Evolutionary conservation across 768 basidiomycete genomes (phyloP).

Genomic region (Podaxis mareebaensis): DNA sequence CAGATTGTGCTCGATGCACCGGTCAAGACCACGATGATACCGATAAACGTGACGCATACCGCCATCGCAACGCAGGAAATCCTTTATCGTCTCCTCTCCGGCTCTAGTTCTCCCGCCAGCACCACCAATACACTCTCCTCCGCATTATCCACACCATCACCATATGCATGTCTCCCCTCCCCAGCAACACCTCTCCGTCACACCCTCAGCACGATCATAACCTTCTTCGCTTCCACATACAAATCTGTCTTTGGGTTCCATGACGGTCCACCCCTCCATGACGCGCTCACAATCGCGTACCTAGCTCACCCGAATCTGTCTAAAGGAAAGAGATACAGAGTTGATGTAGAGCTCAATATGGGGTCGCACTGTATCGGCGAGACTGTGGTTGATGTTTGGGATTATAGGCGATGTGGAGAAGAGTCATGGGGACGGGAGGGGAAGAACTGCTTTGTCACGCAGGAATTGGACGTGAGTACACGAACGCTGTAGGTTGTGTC

Average conservation of each 20-base stretch:
- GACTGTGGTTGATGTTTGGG: slow-evolving; percentile 74
- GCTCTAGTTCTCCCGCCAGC: slow-evolving; percentile 8
- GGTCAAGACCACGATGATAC: slow-evolving; percentile 73
- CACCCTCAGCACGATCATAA: slow-evolving; percentile 73
- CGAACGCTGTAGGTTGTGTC: neutral
- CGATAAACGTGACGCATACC: slow-evolving; percentile 86
- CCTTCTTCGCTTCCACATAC: slow-evolving; percentile 74
- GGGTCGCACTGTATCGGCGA: slow-evolving; percentile 63
- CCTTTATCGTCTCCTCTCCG: slow-evolving; percentile 53
- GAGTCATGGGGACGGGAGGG: slow-evolving; percentile 72
- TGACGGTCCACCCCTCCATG: slow-evolving; percentile 81
- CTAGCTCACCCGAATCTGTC: slow-evolving; percentile 72
- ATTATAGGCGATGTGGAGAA: slow-evolving; percentile 52
- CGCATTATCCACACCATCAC: neutral
- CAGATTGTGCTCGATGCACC: slow-evolving; percentile 79
- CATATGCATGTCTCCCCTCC: slow-evolving; percentile 30
- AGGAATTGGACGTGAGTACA: slow-evolving; percentile 61
- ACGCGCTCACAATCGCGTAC: slow-evolving; percentile 81
- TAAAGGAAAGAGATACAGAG: slow-evolving; percentile 59
- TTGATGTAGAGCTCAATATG: slow-evolving; percentile 80
- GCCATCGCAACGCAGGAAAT: slow-evolving; percentile 67
- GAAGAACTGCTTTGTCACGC: slow-evolving; percentile 75
- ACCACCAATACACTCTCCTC: neutral
- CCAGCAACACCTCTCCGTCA: slow-evolving; percentile 55
- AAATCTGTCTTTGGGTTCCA: slow-evolving; percentile 59